Evolutionary conservation across 805 yeast species (phyloP), one percentile per base, ranked within the genome.

Genomic region (Zygoascus bituminiphila): DNA sequence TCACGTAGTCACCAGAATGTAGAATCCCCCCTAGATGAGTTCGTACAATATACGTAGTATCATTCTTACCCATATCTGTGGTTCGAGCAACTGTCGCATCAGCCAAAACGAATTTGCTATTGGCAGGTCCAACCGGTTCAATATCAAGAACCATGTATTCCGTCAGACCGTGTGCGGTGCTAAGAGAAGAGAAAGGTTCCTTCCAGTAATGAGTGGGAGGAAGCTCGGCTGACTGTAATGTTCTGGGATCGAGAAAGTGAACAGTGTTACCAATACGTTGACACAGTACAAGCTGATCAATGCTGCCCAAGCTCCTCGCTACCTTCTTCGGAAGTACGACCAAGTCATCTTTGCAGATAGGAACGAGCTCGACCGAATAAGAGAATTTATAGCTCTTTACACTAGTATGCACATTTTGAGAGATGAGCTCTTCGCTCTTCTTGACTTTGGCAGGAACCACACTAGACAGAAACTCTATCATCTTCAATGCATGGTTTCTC

Each of bases 341-440:
- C 57, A 93, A 73, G 64, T 94, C 98, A 63, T 93, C 99, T 67
- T 93, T 85, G 77, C 98, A 93, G 39, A 94, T 81, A 17, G 98
- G 98, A 1, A 86, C 95, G 57, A 93, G 81, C 69, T 93, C 99
- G 40, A 91, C 84, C 19, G 97, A 87, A 63, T 75, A 91, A 5
- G 97, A 76, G 64, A 91, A 93, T 70, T 93, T 93, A 71, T 87
- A 93, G 49, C 82, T 77, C 22, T 94, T 79, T 19, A 84, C 73
- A 61, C 96, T 93, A 1, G 96, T 81, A 59, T 93, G 98, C 35
- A 85, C 88, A 73, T 94, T 97, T 51, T 82, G 82, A 51, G 95
- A 83, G 52, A 93, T 82, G 61, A 94, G 78, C 71, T 93, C 97
- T 64, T 87, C 93, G 42, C 96, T 86, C 65, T 79, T 84, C 64